These are phyloP conservation scores for Pseudogymnoascus sp. DNA, from an alignment of 2,329 filamentous ascomycete genomes.

Conservation along the genomic window DNA sequence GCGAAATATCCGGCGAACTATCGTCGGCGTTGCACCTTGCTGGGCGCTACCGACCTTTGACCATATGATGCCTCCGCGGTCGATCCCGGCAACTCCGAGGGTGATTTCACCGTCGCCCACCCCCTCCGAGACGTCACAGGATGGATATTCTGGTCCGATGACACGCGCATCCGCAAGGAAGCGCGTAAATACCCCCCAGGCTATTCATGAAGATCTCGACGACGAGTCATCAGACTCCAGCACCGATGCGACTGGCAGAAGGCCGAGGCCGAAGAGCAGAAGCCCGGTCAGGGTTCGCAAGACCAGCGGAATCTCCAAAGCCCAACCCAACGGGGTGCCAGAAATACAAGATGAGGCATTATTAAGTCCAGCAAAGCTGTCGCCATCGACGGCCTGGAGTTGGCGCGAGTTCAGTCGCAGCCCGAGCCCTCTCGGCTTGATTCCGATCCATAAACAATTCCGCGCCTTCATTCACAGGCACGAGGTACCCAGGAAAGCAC, in stretches of 20 bases:
- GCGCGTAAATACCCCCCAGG: conserved; percentile 48
- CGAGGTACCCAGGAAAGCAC: conserved; percentile 86
- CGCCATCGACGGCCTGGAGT: conserved; percentile 60
- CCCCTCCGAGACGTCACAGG: conserved; percentile 51
- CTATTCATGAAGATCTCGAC: conserved; percentile 53
- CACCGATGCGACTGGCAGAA: conserved; percentile 20
- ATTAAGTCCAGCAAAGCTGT: conserved; percentile 31
- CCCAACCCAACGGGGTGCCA: conserved; percentile 34
- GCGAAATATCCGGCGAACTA: conserved; percentile 41
- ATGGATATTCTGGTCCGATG: conserved; percentile 65
- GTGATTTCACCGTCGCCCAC: conserved; percentile 87
- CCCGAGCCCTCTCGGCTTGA: conserved; percentile 86
- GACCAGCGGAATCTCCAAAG: conserved; percentile 46
- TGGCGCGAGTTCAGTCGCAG: conserved; percentile 88
- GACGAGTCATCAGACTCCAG: conserved; percentile 32
- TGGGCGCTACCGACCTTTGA: conserved; percentile 56
- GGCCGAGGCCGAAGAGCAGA: conserved; percentile 28
- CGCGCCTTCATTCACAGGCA: conserved; percentile 90
- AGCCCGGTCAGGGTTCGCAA: conserved; percentile 38
- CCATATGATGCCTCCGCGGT: conserved; percentile 32
- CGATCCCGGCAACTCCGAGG: conserved; percentile 71
- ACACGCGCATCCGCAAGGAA: conserved; percentile 68
- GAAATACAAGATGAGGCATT: not conserved
- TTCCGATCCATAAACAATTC: conserved; percentile 91
- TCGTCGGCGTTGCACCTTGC: conserved; percentile 50